Percentiles rank a stretch among this genome's conserved stretches.
Evolutionary conservation across 352 stramenopile genomes (phyloP).

Genomic region (Globisporangium cederbergense): DNA sequence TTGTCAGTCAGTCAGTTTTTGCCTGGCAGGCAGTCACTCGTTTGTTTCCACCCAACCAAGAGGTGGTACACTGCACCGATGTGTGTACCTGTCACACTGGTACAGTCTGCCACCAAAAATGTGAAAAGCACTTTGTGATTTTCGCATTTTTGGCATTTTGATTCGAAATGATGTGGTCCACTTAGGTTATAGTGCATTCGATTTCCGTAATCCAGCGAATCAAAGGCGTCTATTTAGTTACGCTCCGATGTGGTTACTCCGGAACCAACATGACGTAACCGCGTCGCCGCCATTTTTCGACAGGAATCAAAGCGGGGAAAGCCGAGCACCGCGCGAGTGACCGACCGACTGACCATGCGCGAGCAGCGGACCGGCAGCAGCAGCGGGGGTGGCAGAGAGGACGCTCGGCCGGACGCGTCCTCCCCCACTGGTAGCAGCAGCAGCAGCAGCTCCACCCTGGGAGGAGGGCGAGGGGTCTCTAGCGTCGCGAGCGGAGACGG

Average conservation of each 20-base stretch:
- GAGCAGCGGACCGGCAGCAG: conserved; percentile 12
- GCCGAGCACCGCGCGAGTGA: background rate
- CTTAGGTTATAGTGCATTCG: no score
- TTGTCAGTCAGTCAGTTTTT: conserved; percentile 7
- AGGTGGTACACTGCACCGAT: background rate
- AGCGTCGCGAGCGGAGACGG: background rate
- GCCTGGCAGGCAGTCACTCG: background rate
- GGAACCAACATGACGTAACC: no score
- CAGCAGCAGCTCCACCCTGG: conserved; percentile 5
- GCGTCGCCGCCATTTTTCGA: conserved; percentile 9
- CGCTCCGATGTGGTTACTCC: background rate
- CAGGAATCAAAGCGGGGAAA: conserved; percentile 9
- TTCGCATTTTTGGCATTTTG: no score
- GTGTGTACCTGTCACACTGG: background rate
- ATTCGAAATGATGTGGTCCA: no score
- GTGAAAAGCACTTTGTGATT: no score
- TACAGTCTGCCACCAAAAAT: background rate
- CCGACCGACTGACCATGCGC: conserved; percentile 8
- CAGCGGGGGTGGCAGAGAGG: background rate
- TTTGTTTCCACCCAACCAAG: conserved; percentile 9
- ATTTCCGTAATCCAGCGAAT: no score
- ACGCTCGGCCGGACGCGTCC: background rate
- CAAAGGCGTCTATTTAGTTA: background rate
- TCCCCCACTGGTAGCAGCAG: conserved; percentile 14
- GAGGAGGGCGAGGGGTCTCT: background rate